Percentiles rank a stretch among this genome's conserved stretches.
Conservation (phyloP, 768 basidiomycete genomes). For the Lactarius pseudohatsudake region DNA sequence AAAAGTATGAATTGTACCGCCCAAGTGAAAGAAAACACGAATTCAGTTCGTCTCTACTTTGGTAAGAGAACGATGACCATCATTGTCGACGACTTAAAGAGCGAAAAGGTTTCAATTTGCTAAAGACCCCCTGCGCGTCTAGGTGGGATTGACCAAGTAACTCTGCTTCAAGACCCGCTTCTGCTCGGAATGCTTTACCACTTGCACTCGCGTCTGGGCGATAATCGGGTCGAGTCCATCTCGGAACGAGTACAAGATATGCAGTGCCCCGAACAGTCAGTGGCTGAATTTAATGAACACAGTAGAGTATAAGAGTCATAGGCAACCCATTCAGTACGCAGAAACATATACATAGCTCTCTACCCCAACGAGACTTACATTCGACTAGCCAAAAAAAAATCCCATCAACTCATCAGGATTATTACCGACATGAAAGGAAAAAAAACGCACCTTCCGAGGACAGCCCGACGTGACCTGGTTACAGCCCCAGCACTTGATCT, state of each 20-base stretch:
- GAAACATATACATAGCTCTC: conserved; percentile 24
- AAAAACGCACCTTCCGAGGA: conserved; percentile 47
- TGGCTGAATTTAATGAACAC: neutral
- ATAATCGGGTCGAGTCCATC: neutral
- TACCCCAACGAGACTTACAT: conserved; percentile 34
- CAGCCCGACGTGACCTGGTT: conserved; percentile 48
- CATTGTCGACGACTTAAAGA: neutral
- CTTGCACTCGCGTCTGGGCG: neutral
- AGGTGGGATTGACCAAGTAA: too few relatives aligned
- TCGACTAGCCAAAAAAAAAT: conserved; percentile 6
- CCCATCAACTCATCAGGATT: conserved; percentile 1
- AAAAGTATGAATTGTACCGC: too few relatives aligned
- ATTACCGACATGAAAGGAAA: neutral
- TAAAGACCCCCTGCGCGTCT: too few relatives aligned
- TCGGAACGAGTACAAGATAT: neutral
- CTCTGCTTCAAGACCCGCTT: too few relatives aligned
- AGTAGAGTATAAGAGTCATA: neutral
- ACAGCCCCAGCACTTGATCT: conserved; percentile 57
- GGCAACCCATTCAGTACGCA: neutral
- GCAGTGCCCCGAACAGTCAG: neutral
- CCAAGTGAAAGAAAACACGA: too few relatives aligned
- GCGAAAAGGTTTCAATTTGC: neutral
- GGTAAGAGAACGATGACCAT: neutral
- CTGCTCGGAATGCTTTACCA: neutral
- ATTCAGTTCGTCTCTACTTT: too few relatives aligned